Evolutionary conservation across 352 stramenopile genomes (phyloP).

Genomic region (Phytophthora tentaculata): DNA sequence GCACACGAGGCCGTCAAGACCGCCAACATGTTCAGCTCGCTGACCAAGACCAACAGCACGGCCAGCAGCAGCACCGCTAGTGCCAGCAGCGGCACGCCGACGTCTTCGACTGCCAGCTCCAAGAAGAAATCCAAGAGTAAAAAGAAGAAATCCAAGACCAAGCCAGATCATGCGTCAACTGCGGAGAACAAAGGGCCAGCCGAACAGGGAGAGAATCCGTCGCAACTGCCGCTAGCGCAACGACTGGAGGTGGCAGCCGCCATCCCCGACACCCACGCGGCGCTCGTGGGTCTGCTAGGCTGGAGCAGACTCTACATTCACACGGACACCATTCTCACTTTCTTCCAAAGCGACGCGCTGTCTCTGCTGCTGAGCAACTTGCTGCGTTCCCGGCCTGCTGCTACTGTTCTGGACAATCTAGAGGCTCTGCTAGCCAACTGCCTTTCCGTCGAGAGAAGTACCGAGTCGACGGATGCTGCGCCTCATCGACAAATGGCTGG

Average conservation of each 20-base stretch:
- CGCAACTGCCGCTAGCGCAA: constrained; percentile 54
- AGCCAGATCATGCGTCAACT: constrained; percentile 9
- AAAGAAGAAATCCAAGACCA: constrained; percentile 39
- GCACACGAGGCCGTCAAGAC: constrained; percentile 42
- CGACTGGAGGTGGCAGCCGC: constrained; percentile 74
- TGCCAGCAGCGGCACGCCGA: constrained; percentile 16
- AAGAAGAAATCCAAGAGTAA: constrained; percentile 40
- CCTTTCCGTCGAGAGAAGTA: constrained; percentile 48
- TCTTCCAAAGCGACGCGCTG: constrained; percentile 78
- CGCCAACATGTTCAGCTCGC: constrained; percentile 47
- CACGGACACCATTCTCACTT: constrained; percentile 68
- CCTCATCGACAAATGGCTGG: constrained; percentile 51
- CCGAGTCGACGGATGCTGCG: constrained; percentile 20
- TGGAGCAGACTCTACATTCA: constrained; percentile 73
- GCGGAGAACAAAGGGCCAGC: not conserved
- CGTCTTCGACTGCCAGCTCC: constrained; percentile 25
- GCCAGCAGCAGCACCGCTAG: constrained; percentile 35
- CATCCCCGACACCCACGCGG: constrained; percentile 71
- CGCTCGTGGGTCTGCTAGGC: constrained; percentile 72
- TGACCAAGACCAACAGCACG: constrained; percentile 32
- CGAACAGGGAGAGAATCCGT: constrained; percentile 31
- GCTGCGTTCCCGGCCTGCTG: constrained; percentile 41
- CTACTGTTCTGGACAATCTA: constrained; percentile 62
- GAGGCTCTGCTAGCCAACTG: constrained; percentile 67
- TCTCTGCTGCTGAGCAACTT: constrained; percentile 68